Base-by-base conservation (phyloP, 2,329 filamentous ascomycete species). In the Sporothrix brunneoviolacea region DNA sequence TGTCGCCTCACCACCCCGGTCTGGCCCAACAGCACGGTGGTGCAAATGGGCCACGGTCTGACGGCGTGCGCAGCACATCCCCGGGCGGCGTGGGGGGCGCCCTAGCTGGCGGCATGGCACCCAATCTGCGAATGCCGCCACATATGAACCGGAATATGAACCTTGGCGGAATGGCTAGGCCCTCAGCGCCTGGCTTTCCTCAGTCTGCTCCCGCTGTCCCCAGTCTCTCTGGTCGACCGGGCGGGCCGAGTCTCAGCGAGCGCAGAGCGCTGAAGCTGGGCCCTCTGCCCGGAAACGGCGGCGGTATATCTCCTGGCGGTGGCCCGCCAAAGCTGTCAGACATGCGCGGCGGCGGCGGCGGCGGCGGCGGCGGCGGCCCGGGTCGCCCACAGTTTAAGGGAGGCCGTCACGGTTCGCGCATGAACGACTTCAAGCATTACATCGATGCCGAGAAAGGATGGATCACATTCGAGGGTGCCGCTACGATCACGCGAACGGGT, bases 361-460 rank as follows among this genome's bases (percentile, higher is more conserved):
- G n/a, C n/a, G n/a, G n/a, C n/a, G n/a, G n/a, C n/a, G n/a, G n/a
- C n/a, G n/a, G n/a, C n/a, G n/a, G n/a, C n/a, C 52, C 7, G 47
- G 51, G 58, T 28, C 58, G 54, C n/a, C 66, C 58, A 8, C 43
- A 55, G 3, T 57, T 62, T 16, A 70, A 71, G 42, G 66, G 65
- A 15, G 57, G 65, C 30, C 61, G 62, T 4, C 68, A 68, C 33
- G 66, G 71, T 16, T 77, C 77, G 2, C 74, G 77, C 59, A 64
- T 82, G 63, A 76, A 76, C 57, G 77, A 82, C 50, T 82, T 81
- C 61, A 79, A 78, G 28, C 84, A 96, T 56, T 93, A 87, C 62
- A 88, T 98, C 54, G 91, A 98, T 63, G 85, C 89, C 0, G 88
- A 96, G 62, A 88, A 88, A 45, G 93, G 93, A 10, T 94, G 86